Evolutionary conservation across 192 early-diverging fungal genomes (phyloP).

Genomic region (Diversispora eburnea): DNA sequence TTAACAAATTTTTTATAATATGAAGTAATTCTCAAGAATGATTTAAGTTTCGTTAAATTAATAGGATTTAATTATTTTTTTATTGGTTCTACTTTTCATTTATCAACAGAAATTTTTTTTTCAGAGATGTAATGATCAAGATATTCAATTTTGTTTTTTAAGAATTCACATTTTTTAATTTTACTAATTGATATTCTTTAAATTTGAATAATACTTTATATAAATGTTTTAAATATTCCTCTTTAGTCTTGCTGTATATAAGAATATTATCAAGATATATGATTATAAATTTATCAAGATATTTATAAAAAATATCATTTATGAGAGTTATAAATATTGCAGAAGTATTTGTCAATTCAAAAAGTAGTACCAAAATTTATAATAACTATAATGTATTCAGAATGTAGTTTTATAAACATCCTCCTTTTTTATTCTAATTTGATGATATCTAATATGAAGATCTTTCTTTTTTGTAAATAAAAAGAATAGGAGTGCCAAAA

Average conservation of each 20-base stretch:
- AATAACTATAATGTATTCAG: constrained; percentile 40
- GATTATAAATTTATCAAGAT: constrained; percentile 35
- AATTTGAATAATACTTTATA: constrained; percentile 23
- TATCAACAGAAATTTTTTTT: constrained; percentile 28
- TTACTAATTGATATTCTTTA: constrained; percentile 26
- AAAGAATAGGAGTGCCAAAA: constrained; percentile 18
- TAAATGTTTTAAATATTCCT: constrained; percentile 19
- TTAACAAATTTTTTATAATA: constrained; percentile 34
- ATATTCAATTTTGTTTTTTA: constrained; percentile 23
- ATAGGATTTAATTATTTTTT: constrained; percentile 29
- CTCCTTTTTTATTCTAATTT: constrained; percentile 28
- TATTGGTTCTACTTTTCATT: constrained; percentile 29
- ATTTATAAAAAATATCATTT: constrained; percentile 42
- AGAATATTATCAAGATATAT: constrained; percentile 45
- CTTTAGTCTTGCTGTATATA: constrained; percentile 26
- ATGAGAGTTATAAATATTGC: constrained; percentile 53
- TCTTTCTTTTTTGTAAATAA: constrained; percentile 32
- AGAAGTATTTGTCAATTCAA: constrained; percentile 59
- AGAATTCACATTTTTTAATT: constrained; percentile 24
- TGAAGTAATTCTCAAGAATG: constrained; percentile 33
- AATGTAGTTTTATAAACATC: constrained; percentile 47
- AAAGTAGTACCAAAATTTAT: constrained; percentile 55
- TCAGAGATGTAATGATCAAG: constrained; percentile 33
- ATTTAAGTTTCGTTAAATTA: constrained; percentile 21
- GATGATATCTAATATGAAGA: constrained; percentile 33